Evolutionary conservation across 305 asterid genomes (phyloP).

Genomic region (Withania somnifera): DNA sequence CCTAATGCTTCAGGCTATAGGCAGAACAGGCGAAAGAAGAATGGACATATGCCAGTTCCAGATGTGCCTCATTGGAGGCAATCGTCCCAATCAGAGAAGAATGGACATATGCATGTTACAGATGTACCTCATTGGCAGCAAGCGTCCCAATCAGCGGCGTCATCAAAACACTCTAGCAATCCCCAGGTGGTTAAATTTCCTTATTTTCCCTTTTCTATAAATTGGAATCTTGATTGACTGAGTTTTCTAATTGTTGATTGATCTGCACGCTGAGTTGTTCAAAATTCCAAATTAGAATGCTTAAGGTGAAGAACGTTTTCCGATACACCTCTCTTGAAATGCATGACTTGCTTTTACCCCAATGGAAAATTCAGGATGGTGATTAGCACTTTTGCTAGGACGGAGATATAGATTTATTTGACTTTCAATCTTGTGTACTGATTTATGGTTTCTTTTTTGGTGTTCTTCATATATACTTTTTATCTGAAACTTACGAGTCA

Average conservation of each 20-base stretch:
- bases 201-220: not conserved
- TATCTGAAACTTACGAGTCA: not conserved
- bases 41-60: constrained; percentile 27
- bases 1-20: constrained; percentile 43
- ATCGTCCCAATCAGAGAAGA: no score
- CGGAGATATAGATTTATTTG: not conserved
- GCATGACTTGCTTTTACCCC: not conserved
- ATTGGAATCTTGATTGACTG: not conserved
- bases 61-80: constrained; percentile 25
- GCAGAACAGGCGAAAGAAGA: constrained; percentile 50
- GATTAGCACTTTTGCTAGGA: not conserved
- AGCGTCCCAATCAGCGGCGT: constrained; percentile 21
- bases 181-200: constrained; percentile 33
- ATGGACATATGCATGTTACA: constrained; percentile 26
- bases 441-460: not conserved
- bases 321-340: not conserved
- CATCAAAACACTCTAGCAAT: constrained; percentile 38
- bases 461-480: not conserved
- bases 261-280: not conserved
- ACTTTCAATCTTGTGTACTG: not conserved
- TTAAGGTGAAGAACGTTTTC: not conserved
- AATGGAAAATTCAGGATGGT: not conserved
- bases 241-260: not conserved
- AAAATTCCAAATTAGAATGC: not conserved
- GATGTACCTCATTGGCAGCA: constrained; percentile 27